These are phyloP conservation scores for Pyrenophora teres DNA, from an alignment of 2,329 filamentous ascomycete species.

Conservation along the genomic window DNA sequence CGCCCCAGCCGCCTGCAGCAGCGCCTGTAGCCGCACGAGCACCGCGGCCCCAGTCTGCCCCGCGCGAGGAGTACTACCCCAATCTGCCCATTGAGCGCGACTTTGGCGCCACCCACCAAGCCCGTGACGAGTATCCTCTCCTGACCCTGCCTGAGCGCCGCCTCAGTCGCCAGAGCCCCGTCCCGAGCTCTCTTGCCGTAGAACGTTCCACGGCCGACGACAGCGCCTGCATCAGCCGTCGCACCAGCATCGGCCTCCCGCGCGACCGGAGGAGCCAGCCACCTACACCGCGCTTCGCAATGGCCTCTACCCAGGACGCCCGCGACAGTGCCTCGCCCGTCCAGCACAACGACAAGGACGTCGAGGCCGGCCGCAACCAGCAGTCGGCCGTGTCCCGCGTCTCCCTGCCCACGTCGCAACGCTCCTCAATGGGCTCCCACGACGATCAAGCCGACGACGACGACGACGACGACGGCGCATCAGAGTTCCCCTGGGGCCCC, in stretches of 20 bases:
- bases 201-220: constrained; percentile 51
- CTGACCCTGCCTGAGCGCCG: constrained; percentile 62
- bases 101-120: constrained; percentile 29
- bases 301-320: constrained; percentile 28
- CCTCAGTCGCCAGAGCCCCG: constrained; percentile 56
- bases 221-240: constrained; percentile 27
- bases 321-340: constrained; percentile 14
- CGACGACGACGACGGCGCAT: constrained; percentile 38
- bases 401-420: constrained; percentile 36
- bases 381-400: constrained; percentile 15
- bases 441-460: constrained; percentile 51
- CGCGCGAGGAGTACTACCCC: constrained; percentile 35
- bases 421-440: constrained; percentile 35
- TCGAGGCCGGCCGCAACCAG: constrained; percentile 28
- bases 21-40: neutral
- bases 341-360: constrained; percentile 26
- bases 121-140: constrained; percentile 59
- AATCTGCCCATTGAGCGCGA: constrained; percentile 51
- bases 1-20: constrained; percentile 14
- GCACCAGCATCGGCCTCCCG: constrained; percentile 60
- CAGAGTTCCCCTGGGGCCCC: constrained; percentile 84
- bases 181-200: constrained; percentile 43
- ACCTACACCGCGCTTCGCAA: constrained; percentile 31
- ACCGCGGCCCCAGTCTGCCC: neutral
- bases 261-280: constrained; percentile 40